Evolutionary conservation across 2,329 filamentous ascomycete species (phyloP), one percentile per base, ranked within the genome.

Genomic region (Dothiorella sarmentorum): DNA sequence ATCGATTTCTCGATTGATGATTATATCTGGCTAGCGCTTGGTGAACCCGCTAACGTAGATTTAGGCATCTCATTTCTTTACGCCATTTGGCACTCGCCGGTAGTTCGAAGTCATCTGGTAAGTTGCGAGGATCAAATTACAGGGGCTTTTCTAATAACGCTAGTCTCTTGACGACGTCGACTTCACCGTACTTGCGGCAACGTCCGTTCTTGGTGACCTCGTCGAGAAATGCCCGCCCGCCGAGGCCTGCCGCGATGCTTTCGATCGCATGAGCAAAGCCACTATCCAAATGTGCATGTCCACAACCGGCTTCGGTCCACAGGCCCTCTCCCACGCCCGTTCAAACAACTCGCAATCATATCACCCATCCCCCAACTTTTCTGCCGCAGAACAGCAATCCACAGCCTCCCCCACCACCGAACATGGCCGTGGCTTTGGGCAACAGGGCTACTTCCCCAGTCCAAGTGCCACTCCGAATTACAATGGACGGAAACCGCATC

Each of bases 221-320:
- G 92, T 95, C 64, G 90, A 95, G 64, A 96, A 96, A 72, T 97
- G 94, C 65, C 92, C 93, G 0, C 93, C 93, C 0, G 93, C 93
- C 29, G 92, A 97, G 78, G 91, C 92, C 10, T 97, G 93, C 71
- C 86, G 91, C 13, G 92, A 97, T 71, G 92, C 94, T 0, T 97
- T 97, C 70, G 90, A 96, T 66, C 85, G 93, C 37, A 97, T 96
- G 77, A 92, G 90, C 67, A 96, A 94, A 76, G 92, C 92, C 9
- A 97, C 93, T 0, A 89, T 97, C 51, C 90, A 93, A 69, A 97
- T 97, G 92, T 91, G 90, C 65, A 87, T 92, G 71, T 90, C 88
- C 1, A 93, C 88, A 1, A 92, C 89, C 17, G 90, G 90, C 0
- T 95, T 95, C 63, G 90, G 89, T 15, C 66, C 73, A 26, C 70